Conservation (phyloP, 345 rosid species). For the Jatropha curcas region DNA sequence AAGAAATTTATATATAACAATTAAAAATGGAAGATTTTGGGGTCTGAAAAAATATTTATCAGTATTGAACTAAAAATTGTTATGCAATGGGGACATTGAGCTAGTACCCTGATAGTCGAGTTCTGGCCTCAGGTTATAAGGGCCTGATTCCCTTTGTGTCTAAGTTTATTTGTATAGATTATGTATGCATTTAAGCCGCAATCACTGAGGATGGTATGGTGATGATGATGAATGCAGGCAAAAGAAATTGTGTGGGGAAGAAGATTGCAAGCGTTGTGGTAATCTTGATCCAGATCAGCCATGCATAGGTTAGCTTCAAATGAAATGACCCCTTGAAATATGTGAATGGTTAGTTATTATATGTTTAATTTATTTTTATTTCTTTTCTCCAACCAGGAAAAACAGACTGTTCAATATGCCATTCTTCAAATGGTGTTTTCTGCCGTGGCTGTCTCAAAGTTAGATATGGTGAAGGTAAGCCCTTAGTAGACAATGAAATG, state of each 20-base stretch:
- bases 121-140: too few species aligned
- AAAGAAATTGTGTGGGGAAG: constrained; percentile 45
- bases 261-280: constrained; percentile 43
- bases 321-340: background rate
- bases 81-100: too few species aligned
- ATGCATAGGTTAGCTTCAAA: constrained; percentile 34
- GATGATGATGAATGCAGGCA: constrained; percentile 24
- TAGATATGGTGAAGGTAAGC: constrained; percentile 50
- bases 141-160: too few species aligned
- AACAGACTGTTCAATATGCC: constrained; percentile 47
- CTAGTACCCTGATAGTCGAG: background rate
- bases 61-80: too few species aligned
- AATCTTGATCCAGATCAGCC: constrained; percentile 38
- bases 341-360: background rate
- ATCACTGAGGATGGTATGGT: background rate
- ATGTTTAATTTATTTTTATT: background rate
- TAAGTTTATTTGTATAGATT: background rate
- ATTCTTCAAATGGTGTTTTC: constrained; percentile 37
- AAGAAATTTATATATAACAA: too few species aligned
- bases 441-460: constrained; percentile 45
- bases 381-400: constrained; percentile 34
- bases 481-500: too few species aligned
- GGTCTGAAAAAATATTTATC: too few species aligned
- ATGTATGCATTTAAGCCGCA: background rate
- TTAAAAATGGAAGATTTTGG: too few species aligned